These are phyloP conservation scores for Aspergillus fumigatiaffinis DNA, from an alignment of 2,329 filamentous ascomycete species.

Conservation along the genomic window DNA sequence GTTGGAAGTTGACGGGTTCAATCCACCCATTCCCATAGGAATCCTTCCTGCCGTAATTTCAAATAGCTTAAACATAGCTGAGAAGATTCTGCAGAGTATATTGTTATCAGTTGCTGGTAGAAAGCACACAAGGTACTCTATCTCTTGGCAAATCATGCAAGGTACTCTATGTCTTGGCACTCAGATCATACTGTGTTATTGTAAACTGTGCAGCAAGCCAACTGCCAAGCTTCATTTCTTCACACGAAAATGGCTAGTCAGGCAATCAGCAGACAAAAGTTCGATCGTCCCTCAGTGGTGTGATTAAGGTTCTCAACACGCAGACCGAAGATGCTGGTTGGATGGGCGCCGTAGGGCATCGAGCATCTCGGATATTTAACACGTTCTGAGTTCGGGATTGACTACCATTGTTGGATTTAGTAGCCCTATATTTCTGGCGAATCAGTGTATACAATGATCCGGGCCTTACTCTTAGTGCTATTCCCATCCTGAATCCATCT, in stretches of 20 bases:
- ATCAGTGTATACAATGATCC: constrained; percentile 46
- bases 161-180: constrained; percentile 9
- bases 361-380: constrained; percentile 45
- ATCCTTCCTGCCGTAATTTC: neutral
- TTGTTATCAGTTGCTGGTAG: neutral
- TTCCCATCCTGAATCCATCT: constrained; percentile 46
- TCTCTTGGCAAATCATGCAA: constrained; percentile 5
- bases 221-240: neutral
- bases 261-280: constrained; percentile 1
- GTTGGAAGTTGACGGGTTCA: neutral
- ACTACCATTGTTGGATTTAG: constrained; percentile 46
- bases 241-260: neutral
- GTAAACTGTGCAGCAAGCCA: neutral
- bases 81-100: neutral
- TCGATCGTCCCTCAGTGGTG: neutral
- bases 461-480: constrained; percentile 43
- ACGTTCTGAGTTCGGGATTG: constrained; percentile 38
- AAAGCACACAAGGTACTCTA: constrained; percentile 5
- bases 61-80: neutral
- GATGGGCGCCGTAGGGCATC: constrained; percentile 18
- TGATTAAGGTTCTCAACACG: neutral
- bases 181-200: neutral
- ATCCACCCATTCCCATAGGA: neutral
- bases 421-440: constrained; percentile 45
- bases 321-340: neutral